phyloP scores from a whole-genome alignment of 352 stramenopile genomes.

The Globisporangium radiosum region DNA sequence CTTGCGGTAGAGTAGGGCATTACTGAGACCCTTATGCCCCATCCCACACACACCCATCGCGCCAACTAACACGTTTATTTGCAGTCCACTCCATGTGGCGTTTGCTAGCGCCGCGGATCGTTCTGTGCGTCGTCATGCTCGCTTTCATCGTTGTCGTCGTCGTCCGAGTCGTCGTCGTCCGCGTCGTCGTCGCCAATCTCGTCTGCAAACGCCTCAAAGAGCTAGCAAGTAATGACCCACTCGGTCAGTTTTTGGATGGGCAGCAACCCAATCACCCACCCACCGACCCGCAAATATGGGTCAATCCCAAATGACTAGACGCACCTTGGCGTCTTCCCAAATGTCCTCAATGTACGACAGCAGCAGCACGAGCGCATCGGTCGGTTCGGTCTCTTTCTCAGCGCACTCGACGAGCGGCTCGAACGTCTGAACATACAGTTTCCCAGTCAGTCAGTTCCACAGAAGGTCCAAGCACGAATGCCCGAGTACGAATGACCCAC shows the following conservation, averaged over 20 bases:
- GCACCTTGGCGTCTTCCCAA: conserved; percentile 62
- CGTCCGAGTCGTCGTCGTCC: conserved; percentile 2
- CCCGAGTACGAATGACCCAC: conserved; percentile 4
- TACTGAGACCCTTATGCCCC: neutral
- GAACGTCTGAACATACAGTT: conserved; percentile 30
- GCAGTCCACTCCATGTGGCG: too few species aligned
- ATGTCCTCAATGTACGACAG: conserved; percentile 55
- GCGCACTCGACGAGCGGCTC: conserved; percentile 39
- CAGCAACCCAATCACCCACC: neutral
- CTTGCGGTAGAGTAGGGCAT: conserved; percentile 4
- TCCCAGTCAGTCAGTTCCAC: too few species aligned
- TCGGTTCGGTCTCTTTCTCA: conserved; percentile 37
- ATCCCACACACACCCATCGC: neutral
- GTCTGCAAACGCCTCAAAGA: conserved; percentile 28
- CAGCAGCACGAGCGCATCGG: conserved; percentile 50
- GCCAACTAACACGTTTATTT: too few species aligned
- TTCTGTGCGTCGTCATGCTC: conserved; percentile 1
- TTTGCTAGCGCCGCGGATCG: neutral
- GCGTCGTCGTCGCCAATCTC: conserved; percentile 15
- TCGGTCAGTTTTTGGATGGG: neutral
- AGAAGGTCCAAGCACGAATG: too few species aligned
- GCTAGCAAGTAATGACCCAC: conserved; percentile 1
- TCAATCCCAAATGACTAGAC: neutral
- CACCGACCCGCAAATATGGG: neutral
- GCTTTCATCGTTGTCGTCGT: conserved; percentile 20